A percentile compares a stretch with the other conserved stretches of the same genome.
phyloP scores from a whole-genome alignment of 1,139 yeast species.

The Yamadazyma triangularis region DNA sequence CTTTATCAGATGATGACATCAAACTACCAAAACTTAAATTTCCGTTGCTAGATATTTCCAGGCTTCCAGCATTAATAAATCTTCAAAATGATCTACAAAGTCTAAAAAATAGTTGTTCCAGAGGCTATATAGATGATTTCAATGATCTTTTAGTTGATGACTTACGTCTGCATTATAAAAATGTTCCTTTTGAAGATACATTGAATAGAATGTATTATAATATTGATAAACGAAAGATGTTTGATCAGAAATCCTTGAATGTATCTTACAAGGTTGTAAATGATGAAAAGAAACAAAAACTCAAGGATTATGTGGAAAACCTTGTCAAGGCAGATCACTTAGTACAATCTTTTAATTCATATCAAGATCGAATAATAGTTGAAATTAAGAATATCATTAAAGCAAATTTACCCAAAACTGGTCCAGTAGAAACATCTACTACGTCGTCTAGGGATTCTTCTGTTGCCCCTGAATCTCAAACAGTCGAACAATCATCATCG shows the following conservation, averaged over 20 bases:
- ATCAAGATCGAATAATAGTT: slow-evolving; percentile 61
- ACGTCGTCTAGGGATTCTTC: slow-evolving; percentile 30
- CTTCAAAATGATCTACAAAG: slow-evolving; percentile 49
- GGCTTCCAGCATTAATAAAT: slow-evolving; percentile 55
- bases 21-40: slow-evolving; percentile 45
- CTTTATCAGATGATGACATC: slow-evolving; percentile 2
- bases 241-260: slow-evolving; percentile 15
- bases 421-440: slow-evolving; percentile 18
- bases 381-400: slow-evolving; percentile 76
- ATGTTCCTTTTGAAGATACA: slow-evolving; percentile 46
- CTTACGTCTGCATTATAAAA: slow-evolving; percentile 51
- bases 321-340: slow-evolving; percentile 62
- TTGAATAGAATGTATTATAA: slow-evolving; percentile 44
- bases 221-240: slow-evolving; percentile 20
- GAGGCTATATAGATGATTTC: slow-evolving; percentile 56
- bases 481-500: slow-evolving; percentile 5
- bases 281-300: slow-evolving; percentile 29
- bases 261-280: slow-evolving; percentile 30
- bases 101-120: slow-evolving; percentile 59
- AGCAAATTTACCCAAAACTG: slow-evolving; percentile 48
- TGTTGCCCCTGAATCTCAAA: slow-evolving; percentile 17
- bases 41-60: slow-evolving; percentile 47
- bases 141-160: slow-evolving; percentile 55
- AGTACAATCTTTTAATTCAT: slow-evolving; percentile 57
- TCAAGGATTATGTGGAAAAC: slow-evolving; percentile 48